A percentile compares a stretch with the other conserved stretches of the same genome.
Conservation (phyloP, 768 basidiomycete genomes). For the Arthromyces matolae region DNA sequence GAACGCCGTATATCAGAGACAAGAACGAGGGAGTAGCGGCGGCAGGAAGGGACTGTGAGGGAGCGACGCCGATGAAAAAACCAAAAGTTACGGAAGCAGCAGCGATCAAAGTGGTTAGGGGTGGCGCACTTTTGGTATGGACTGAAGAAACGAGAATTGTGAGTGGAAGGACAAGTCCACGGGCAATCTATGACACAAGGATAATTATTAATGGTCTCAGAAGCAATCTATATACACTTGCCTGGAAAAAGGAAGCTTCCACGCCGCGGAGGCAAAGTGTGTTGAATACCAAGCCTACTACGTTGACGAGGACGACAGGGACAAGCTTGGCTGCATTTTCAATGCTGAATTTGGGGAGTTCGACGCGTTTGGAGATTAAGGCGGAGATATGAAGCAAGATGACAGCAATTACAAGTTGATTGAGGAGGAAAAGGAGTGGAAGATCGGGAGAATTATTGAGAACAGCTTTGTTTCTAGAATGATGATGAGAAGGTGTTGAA, state of each 20-base stretch:
- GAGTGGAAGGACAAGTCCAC: constrained; percentile 78
- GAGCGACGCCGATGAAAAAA: constrained; percentile 73
- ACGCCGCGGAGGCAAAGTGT: constrained; percentile 75
- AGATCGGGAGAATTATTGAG: constrained; percentile 62
- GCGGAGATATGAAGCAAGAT: constrained; percentile 56
- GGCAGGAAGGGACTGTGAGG: constrained; percentile 42
- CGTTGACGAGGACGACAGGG: constrained; percentile 64
- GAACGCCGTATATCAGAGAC: constrained; percentile 64
- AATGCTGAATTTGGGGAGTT: constrained; percentile 54
- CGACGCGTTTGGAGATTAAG: constrained; percentile 42
- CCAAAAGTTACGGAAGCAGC: constrained; percentile 66
- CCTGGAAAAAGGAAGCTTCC: constrained; percentile 81
- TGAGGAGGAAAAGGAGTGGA: constrained; percentile 63
- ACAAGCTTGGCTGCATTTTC: constrained; percentile 52
- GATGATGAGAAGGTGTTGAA: constrained; percentile 4
- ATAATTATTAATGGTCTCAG: background rate
- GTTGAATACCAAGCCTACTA: constrained; percentile 76
- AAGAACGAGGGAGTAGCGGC: constrained; percentile 46
- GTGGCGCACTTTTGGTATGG: constrained; percentile 51
- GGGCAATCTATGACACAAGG: constrained; percentile 57
- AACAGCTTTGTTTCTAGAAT: constrained; percentile 68
- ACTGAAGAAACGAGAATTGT: constrained; percentile 73
- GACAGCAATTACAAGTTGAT: constrained; percentile 69
- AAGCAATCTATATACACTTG: constrained; percentile 19
- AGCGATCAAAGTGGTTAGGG: constrained; percentile 51